Conservation (phyloP, 2,329 filamentous ascomycete genomes). For the Monosporascus sp. region DNA sequence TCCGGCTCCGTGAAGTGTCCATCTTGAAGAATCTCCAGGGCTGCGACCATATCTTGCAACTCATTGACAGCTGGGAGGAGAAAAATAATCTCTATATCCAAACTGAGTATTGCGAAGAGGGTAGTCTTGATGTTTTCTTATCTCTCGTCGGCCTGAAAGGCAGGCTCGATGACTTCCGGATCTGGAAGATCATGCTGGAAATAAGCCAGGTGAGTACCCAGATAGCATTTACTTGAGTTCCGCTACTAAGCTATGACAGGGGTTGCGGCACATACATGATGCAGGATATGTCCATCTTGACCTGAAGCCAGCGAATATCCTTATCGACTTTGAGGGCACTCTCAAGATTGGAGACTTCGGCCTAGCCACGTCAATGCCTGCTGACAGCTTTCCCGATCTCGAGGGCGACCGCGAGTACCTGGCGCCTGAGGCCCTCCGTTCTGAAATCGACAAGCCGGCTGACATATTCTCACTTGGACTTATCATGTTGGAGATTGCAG, state of each 20-base stretch:
- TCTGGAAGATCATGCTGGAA: conserved; percentile 96
- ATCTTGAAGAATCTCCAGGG: conserved; percentile 71
- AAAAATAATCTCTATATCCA: conserved; percentile 88
- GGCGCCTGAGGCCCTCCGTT: conserved; percentile 83
- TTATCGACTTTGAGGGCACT: conserved; percentile 74
- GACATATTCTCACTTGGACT: conserved; percentile 93
- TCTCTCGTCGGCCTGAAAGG: conserved; percentile 76
- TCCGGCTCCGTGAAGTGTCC: conserved; percentile 78
- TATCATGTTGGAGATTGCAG: conserved; percentile 90
- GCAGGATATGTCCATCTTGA: conserved; percentile 82
- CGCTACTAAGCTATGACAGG: conserved; percentile 42
- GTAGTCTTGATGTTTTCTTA: conserved; percentile 81
- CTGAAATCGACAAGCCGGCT: conserved; percentile 81
- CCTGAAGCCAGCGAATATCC: conserved; percentile 77
- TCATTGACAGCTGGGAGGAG: conserved; percentile 83
- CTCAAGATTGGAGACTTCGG: conserved; percentile 86
- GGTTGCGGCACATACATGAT: conserved; percentile 84
- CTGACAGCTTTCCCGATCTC: conserved; percentile 69
- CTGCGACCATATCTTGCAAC: conserved; percentile 79
- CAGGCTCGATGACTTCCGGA: conserved; percentile 90
- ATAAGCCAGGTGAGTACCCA: conserved; percentile 63
- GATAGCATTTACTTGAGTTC: conserved; percentile 10
- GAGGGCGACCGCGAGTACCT: conserved; percentile 97
- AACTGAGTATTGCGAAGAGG: conserved; percentile 94
- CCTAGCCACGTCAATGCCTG: conserved; percentile 74